These are phyloP conservation scores for Sungouiozyma intestinalis DNA, from an alignment of 805 yeast species.

Conservation along the genomic window DNA sequence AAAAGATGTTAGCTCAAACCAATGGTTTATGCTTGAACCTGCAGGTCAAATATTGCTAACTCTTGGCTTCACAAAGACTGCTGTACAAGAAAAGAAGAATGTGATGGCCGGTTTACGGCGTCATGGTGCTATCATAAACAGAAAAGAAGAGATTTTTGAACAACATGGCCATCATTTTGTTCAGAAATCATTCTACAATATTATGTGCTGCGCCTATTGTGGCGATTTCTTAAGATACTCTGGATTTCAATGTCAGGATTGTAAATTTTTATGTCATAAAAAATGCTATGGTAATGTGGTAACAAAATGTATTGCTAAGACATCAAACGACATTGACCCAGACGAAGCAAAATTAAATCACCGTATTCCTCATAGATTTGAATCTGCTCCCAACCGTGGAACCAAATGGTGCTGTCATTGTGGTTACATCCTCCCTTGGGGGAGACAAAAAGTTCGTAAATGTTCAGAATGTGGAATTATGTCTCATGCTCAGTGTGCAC, in stretches of 20 bases:
- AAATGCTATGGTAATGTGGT: constrained; percentile 74
- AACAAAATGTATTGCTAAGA: constrained; percentile 72
- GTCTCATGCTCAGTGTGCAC: constrained; percentile 90
- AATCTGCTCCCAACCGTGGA: constrained; percentile 82
- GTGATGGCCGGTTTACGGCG: constrained; percentile 67
- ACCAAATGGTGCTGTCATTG: constrained; percentile 99
- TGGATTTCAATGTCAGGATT: constrained; percentile 82
- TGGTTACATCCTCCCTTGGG: constrained; percentile 94
- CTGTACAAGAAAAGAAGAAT: constrained; percentile 35
- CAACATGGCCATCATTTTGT: constrained; percentile 97
- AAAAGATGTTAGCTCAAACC: constrained; percentile 8
- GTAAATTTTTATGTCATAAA: constrained; percentile 70
- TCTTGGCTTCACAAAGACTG: constrained; percentile 68
- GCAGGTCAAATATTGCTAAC: constrained; percentile 79
- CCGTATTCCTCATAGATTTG: constrained; percentile 94
- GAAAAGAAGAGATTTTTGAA: constrained; percentile 80
- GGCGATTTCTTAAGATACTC: constrained; percentile 85
- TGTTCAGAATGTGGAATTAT: constrained; percentile 90
- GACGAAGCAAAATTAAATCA: constrained; percentile 83
- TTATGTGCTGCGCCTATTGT: constrained; percentile 96
- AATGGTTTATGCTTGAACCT: constrained; percentile 91
- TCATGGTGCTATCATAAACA: constrained; percentile 95
- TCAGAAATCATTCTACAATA: constrained; percentile 87
- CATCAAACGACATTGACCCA: constrained; percentile 56
- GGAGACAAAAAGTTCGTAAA: constrained; percentile 82